Evolutionary conservation across 176 grass and related monocot genomes (phyloP).

Genomic region (Canna indica): DNA sequence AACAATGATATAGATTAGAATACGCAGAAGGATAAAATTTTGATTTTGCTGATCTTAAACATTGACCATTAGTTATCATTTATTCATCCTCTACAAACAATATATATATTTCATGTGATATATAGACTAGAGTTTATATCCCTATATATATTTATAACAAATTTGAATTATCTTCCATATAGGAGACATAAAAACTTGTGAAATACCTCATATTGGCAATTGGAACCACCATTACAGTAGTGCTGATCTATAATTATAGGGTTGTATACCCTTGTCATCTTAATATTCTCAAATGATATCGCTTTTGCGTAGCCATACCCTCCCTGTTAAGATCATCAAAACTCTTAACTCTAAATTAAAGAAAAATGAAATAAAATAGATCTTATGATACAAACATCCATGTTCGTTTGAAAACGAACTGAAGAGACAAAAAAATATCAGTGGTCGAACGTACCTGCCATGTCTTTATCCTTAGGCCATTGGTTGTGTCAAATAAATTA

Average conservation of each 20-base stretch:
- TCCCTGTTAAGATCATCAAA: not conserved
- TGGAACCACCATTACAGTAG: not conserved
- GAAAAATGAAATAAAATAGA: not conserved
- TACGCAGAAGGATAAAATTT: too few species aligned
- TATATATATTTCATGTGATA: too few species aligned
- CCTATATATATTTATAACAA: too few species aligned
- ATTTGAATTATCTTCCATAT: too few species aligned
- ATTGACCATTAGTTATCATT: too few species aligned
- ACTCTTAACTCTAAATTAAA: not conserved
- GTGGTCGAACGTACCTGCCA: constrained; percentile 3
- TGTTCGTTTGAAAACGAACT: too few species aligned
- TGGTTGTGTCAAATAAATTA: not conserved
- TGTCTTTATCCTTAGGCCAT: constrained; percentile 17
- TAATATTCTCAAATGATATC: not conserved
- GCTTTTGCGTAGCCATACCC: constrained; percentile 6
- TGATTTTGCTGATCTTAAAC: too few species aligned
- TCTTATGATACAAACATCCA: constrained; percentile 1
- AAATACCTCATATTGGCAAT: not conserved
- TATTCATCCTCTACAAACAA: too few species aligned
- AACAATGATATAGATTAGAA: too few species aligned
- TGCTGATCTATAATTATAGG: constrained; percentile 19
- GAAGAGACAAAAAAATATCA: too few species aligned
- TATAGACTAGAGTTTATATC: too few species aligned
- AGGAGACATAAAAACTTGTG: not conserved
- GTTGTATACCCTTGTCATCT: not conserved